Evolutionary conservation across 2,329 filamentous ascomycete genomes (phyloP).

Genomic region (Cladosporium sp.): DNA sequence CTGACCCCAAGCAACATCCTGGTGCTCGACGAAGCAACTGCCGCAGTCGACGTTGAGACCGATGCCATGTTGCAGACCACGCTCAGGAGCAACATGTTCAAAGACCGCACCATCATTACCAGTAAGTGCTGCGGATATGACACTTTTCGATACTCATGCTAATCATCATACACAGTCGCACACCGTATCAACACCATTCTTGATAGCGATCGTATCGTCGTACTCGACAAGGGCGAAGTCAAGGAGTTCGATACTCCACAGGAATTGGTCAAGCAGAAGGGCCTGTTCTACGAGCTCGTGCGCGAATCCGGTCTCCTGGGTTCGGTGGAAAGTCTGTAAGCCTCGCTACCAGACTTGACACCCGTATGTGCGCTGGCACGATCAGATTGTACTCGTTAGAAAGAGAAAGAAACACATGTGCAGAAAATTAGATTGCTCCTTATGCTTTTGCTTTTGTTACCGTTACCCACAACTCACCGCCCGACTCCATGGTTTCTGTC

Average conservation of each 20-base stretch:
- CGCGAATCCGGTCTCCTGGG: conserved; percentile 80
- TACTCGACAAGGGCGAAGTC: conserved; percentile 86
- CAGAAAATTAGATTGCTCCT: conserved; percentile 12
- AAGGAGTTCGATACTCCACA: conserved; percentile 89
- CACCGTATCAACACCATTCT: conserved; percentile 98
- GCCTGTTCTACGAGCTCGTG: conserved; percentile 85
- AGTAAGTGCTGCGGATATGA: conserved; percentile 42
- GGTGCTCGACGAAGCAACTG: conserved; percentile 93
- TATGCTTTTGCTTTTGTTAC: not conserved
- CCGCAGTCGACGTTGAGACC: conserved; percentile 69
- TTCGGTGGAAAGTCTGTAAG: conserved; percentile 29
- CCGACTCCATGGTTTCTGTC: not conserved
- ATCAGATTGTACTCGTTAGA: conserved; percentile 6
- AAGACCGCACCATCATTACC: conserved; percentile 93
- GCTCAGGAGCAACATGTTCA: conserved; percentile 67
- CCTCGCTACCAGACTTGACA: conserved; percentile 11
- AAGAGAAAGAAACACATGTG: not conserved
- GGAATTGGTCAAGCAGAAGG: conserved; percentile 71
- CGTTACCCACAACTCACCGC: not conserved
- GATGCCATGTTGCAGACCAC: conserved; percentile 66
- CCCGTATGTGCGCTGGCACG: conserved; percentile 7
- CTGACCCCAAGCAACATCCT: conserved; percentile 96
- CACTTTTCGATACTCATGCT: not conserved
- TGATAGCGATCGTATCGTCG: conserved; percentile 83
- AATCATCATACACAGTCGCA: conserved; percentile 56